phyloP scores from a whole-genome alignment of 1,139 yeast genomes.

The Pichia sp. region DNA sequence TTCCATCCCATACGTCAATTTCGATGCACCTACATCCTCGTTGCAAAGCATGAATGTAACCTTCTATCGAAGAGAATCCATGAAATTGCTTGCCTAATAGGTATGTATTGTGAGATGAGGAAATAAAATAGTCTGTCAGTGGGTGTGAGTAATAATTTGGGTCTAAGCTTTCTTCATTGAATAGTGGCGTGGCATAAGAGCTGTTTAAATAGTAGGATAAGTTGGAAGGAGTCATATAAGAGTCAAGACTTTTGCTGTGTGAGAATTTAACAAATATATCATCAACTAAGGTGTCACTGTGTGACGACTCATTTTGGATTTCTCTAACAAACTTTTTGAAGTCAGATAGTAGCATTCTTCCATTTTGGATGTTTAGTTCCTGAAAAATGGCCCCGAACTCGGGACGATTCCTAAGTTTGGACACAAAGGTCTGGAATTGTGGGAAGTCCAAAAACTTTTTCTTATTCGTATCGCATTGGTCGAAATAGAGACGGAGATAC shows the following conservation, averaged over 20 bases:
- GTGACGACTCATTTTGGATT: conserved; percentile 48
- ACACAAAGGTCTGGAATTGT: conserved; percentile 71
- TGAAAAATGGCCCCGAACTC: conserved; percentile 46
- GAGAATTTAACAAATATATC: conserved; percentile 46
- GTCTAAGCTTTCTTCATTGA: conserved; percentile 36
- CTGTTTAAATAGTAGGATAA: conserved; percentile 52
- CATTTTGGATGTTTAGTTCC: conserved; percentile 9
- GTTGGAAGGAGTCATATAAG: conserved; percentile 10
- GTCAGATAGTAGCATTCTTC: conserved; percentile 32
- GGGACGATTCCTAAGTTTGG: conserved; percentile 44
- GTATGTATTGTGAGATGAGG: conserved; percentile 94
- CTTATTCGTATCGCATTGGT: conserved; percentile 27
- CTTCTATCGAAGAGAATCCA: conserved; percentile 87
- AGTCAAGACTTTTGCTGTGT: conserved; percentile 9
- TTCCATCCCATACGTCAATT: conserved; percentile 92
- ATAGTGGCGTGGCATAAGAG: conserved; percentile 38
- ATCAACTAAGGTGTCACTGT: conserved; percentile 26
- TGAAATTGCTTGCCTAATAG: conserved; percentile 85
- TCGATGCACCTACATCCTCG: conserved; percentile 92
- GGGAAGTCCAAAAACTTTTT: conserved; percentile 54
- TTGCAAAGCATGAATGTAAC: conserved; percentile 82
- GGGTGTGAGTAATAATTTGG: conserved; percentile 48
- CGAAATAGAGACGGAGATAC: conserved; percentile 31
- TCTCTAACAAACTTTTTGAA: conserved; percentile 46
- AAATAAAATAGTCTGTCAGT: conserved; percentile 77